Base-by-base conservation (phyloP, 73 alveolate species). In the Paramecium bursaria region DNA sequence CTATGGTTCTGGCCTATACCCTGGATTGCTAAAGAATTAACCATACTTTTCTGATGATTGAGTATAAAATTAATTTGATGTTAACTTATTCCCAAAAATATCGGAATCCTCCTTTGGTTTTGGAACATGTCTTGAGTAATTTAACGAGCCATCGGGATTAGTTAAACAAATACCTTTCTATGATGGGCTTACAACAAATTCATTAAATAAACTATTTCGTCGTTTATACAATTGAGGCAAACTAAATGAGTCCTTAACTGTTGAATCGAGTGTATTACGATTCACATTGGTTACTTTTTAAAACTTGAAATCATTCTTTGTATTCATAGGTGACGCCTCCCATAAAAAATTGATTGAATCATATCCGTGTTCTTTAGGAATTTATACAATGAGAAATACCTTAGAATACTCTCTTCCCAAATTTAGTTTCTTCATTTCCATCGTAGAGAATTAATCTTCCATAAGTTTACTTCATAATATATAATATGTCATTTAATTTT, bases 201-300 rank as follows among this genome's bases (percentile, higher is more conserved):
- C 76, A 14, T 57, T 57, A 30, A 30, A n/a, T 30, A 57, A 30
- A 11, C 7, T 30, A 57, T 57, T 57, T 30, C 33, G 27, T 23
- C 76, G 47, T 22, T 57, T 57, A 57, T 57, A 57, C 3, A 57
- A 30, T 57, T 57, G 33, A 17, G 76, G 76, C 17, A 57, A 57
- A 15, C 33, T 48, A 26, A 30, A 57, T 30, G 33, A 30, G 33
- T 26, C 33, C 7, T 42, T 30, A 27, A 30, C 29, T 30, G 27
- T 27, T 9, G 10, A 13, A 57, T 57, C 76, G 30, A 57, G 27
- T 3, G 26, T 50, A 5, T 57, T 6, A 30, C 33, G 13, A 57
- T 57, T 30, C 6, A 30, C 49, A 29, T 57, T 10, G 33, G 27
- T 57, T 6, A 57, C 14, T 30, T 57, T 57, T 30, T 57, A n/a